Base-by-base conservation (phyloP, 2,329 filamentous ascomycete species). In the Trichocomaceae sp. region DNA sequence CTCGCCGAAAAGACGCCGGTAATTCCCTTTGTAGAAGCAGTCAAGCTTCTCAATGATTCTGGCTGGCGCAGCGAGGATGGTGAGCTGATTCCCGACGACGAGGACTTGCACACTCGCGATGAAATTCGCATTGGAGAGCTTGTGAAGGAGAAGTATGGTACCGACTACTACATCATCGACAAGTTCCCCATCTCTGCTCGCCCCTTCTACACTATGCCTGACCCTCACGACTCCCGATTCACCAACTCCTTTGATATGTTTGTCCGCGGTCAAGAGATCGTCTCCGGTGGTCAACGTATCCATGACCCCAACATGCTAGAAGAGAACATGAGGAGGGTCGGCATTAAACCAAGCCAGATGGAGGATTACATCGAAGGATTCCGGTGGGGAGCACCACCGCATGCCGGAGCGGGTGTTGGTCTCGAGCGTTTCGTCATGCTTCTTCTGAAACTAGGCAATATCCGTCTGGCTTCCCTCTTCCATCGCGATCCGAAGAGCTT, bases 241-340 rank as follows among this genome's bases (percentile, higher is more conserved):
- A 96, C 91, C 50, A 95, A 95, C 68, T 95, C 91, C 0, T 96
- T 96, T 64, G 91, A 96, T 68, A 95, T 96, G 56, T 96, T 96
- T 74, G 81, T 96, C 44, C 86, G 91, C 29, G 91, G 91, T 0
- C 91, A 96, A 66, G 91, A 96, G 69, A 93, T 96, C 55, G 84
- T 92, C 46, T 92, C 89, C 1, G 91, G 91, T 62, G 91, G 91
- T 7, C 91, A 96, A 71, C 90, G 91, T 81, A 95, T 96, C 59
- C 88, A 96, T 68, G 85, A 93, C 58, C 81, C 87, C 0, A 74
- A 79, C 4, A 80, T 88, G 66, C 77, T 96, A n/a, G 80, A 85
- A 45, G 80, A 86, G 63, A 88, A 86, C 66, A 90, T 96, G 87
- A 79, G 80, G 57, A 81, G 81, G 47, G 79, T 83, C 47, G 89